Percentiles rank a stretch among this genome's conserved stretches.
These are phyloP conservation scores for Oryza coarctata DNA, from an alignment of 176 grass and related monocot genomes.

Conservation along the genomic window DNA sequence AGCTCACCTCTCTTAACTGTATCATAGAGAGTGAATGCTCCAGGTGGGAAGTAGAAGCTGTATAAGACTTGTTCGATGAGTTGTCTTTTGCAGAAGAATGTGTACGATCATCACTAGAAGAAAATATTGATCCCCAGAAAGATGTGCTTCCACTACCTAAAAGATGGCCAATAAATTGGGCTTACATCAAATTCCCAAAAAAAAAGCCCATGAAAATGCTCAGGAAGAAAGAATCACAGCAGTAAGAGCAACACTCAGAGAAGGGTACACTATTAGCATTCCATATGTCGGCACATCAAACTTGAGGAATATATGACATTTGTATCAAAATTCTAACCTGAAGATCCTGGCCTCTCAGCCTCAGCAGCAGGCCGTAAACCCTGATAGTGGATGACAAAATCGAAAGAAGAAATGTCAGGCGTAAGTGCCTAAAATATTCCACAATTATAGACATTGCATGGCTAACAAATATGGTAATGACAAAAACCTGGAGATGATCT, in stretches of 20 bases:
- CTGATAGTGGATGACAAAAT: constrained; percentile 46
- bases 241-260: not conserved
- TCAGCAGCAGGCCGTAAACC: constrained; percentile 63
- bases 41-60: constrained; percentile 35
- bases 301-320: not conserved
- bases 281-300: constrained; percentile 3
- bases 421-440: not conserved
- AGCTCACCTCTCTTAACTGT: constrained; percentile 78
- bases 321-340: constrained; percentile 57
- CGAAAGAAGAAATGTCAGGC: constrained; percentile 23
- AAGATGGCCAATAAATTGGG: constrained; percentile 29
- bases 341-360: constrained; percentile 74
- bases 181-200: not conserved
- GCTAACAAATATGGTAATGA: constrained; percentile 10
- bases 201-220: not conserved
- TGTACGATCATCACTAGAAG: constrained; percentile 61
- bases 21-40: constrained; percentile 75
- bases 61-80: constrained; percentile 55
- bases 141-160: constrained; percentile 67
- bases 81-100: constrained; percentile 61
- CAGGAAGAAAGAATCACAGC: not conserved
- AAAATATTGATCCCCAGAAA: constrained; percentile 88
- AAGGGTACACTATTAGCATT: not conserved
- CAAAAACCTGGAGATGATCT: constrained; percentile 78
- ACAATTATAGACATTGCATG: not conserved